Conservation (phyloP, 257 asterid species). For the Voacanga thouarsii region DNA sequence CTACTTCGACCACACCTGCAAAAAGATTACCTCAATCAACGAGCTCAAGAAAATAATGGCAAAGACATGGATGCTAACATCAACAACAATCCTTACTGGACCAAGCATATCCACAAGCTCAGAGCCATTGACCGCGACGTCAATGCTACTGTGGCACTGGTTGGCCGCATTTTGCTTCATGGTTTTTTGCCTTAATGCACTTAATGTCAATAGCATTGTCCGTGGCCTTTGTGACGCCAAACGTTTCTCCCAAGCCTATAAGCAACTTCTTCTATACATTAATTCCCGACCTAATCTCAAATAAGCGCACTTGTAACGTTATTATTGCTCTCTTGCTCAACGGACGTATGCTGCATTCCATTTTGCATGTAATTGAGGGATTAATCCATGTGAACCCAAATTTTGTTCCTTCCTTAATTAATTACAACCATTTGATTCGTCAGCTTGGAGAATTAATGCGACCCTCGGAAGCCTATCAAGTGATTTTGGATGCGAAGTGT, state of each 20-base stretch:
- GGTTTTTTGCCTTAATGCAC: constrained; percentile 61
- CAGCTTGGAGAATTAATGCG: constrained; percentile 45
- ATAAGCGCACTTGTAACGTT: constrained; percentile 82
- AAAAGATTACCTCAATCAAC: constrained; percentile 13
- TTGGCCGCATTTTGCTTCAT: constrained; percentile 42
- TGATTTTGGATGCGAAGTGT: constrained; percentile 53
- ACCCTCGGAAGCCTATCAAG: constrained; percentile 48
- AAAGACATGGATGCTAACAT: constrained; percentile 12
- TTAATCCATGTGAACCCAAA: constrained; percentile 53
- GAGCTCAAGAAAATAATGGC: not conserved
- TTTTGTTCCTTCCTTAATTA: constrained; percentile 75
- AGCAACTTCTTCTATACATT: constrained; percentile 36
- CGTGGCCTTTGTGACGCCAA: constrained; percentile 64
- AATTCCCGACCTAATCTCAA: constrained; percentile 32
- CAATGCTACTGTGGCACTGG: constrained; percentile 64
- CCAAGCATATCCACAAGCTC: constrained; percentile 59
- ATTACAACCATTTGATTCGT: constrained; percentile 70
- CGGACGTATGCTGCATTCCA: constrained; percentile 39
- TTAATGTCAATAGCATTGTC: constrained; percentile 63
- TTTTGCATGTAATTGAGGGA: constrained; percentile 43
- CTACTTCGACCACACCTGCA: not conserved
- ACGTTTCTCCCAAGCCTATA: constrained; percentile 73
- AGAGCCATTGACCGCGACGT: constrained; percentile 47
- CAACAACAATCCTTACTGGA: constrained; percentile 40
- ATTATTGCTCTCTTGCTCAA: constrained; percentile 71